Conservation (phyloP, 345 rosid species). For the Trapa bicornis region DNA sequence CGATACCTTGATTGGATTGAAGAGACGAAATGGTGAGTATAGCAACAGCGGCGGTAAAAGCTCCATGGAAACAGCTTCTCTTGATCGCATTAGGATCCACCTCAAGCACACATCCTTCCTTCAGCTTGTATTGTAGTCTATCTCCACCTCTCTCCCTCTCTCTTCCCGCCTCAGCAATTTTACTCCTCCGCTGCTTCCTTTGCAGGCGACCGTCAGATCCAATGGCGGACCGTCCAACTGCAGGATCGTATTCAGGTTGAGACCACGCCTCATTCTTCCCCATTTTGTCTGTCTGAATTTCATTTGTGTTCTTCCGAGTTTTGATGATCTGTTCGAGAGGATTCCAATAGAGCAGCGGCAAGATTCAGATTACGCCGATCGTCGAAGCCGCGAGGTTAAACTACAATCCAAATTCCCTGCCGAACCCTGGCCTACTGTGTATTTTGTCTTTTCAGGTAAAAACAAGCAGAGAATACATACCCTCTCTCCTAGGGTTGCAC, state of each 20-base stretch:
- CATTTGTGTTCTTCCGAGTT: not conserved
- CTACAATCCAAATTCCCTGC: not conserved
- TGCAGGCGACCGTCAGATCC: slow-evolving; percentile 65
- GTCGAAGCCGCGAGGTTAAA: slow-evolving; percentile 54
- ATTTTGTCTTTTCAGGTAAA: too few relatives aligned
- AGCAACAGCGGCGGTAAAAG: slow-evolving; percentile 21
- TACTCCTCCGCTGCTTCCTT: slow-evolving; percentile 1
- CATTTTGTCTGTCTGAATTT: not conserved
- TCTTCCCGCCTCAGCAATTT: too few relatives aligned
- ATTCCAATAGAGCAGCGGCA: slow-evolving; percentile 52
- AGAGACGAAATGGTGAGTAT: not conserved
- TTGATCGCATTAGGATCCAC: slow-evolving; percentile 47
- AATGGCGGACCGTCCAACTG: slow-evolving; percentile 82
- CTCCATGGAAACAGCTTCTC: slow-evolving; percentile 86
- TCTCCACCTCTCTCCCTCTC: too few relatives aligned
- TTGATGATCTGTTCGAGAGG: slow-evolving; percentile 29
- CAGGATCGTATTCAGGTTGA: slow-evolving; percentile 67
- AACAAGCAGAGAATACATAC: too few relatives aligned
- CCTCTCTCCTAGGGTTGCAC: too few relatives aligned
- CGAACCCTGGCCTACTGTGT: not conserved
- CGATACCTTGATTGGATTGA: not conserved
- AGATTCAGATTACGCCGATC: slow-evolving; percentile 53
- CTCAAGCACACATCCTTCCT: slow-evolving; percentile 52
- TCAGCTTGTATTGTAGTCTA: slow-evolving; percentile 16
- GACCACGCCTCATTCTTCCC: not conserved